phyloP scores from a whole-genome alignment of 2,329 filamentous ascomycete genomes.

The Ceratocystiopsis sp. region DNA sequence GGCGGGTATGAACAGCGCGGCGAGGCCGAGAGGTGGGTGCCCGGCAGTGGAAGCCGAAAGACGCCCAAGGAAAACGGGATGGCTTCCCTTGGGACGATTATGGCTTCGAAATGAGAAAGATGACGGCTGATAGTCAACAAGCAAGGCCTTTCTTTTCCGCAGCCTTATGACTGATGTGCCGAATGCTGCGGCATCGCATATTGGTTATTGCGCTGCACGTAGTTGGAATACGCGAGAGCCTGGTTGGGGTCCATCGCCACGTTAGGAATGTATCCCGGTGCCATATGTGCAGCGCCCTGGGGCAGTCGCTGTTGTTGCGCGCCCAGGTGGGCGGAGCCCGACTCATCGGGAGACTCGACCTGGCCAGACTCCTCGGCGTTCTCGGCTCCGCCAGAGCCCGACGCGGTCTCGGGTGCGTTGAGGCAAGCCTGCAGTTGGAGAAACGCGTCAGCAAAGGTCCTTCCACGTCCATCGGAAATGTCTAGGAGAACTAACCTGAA shows the following conservation, averaged over 20 bases:
- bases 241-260: slow-evolving; percentile 61
- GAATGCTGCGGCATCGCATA: slow-evolving; percentile 74
- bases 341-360: slow-evolving; percentile 84
- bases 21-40: slow-evolving; percentile 2
- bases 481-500: slow-evolving; percentile 53
- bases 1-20: slow-evolving; percentile 5
- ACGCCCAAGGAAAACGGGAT: neutral
- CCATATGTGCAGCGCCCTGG: slow-evolving; percentile 40
- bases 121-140: neutral
- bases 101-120: no score
- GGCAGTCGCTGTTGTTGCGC: slow-evolving; percentile 48
- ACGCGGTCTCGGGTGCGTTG: slow-evolving; percentile 81
- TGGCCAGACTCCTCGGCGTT: slow-evolving; percentile 60
- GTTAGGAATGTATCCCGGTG: slow-evolving; percentile 41
- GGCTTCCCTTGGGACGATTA: neutral
- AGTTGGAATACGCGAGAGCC: slow-evolving; percentile 69
- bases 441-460: slow-evolving; percentile 1
- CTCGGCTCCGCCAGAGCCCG: slow-evolving; percentile 51
- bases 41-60: neutral
- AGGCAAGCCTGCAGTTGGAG: slow-evolving; percentile 61
- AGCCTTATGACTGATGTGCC: slow-evolving; percentile 53
- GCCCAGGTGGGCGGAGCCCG: slow-evolving; percentile 57
- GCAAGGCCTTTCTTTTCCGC: neutral
- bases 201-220: slow-evolving; percentile 56
- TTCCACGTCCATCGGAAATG: neutral